A percentile compares a stretch with the other conserved stretches of the same genome.
These are phyloP conservation scores for Lepiota subincarnata DNA, from an alignment of 768 basidiomycete genomes.

Conservation along the genomic window DNA sequence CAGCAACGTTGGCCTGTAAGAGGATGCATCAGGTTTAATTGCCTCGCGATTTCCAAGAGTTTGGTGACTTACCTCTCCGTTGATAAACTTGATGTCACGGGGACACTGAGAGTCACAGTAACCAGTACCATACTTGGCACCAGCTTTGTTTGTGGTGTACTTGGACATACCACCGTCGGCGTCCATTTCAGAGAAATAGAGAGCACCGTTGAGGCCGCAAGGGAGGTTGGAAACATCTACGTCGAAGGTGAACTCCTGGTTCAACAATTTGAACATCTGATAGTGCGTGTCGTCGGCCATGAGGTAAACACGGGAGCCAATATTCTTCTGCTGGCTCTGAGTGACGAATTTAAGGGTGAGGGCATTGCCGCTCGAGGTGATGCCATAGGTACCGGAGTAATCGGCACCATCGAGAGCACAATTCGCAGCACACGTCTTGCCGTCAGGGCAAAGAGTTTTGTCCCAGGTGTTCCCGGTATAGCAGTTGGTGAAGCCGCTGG, in stretches of 20 bases:
- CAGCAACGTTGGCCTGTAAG: conserved; percentile 41
- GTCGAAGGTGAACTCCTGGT: conserved; percentile 61
- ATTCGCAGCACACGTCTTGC: conserved; percentile 40
- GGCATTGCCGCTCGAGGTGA: conserved; percentile 41
- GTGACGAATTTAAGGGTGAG: conserved; percentile 50
- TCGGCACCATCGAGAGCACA: conserved; percentile 44
- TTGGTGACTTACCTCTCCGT: conserved; percentile 38
- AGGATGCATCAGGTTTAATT: not conserved
- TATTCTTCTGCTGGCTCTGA: conserved; percentile 29
- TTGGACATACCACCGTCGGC: conserved; percentile 47
- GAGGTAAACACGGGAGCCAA: conserved; percentile 47
- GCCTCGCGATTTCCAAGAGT: not conserved
- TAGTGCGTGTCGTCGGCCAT: conserved; percentile 43
- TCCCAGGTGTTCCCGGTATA: conserved; percentile 59
- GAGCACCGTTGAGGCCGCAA: conserved; percentile 57
- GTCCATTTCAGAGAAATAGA: conserved; percentile 57
- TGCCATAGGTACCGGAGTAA: conserved; percentile 49
- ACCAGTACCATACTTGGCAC: conserved; percentile 39
- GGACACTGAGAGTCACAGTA: conserved; percentile 49
- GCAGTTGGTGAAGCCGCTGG: conserved; percentile 36
- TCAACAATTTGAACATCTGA: conserved; percentile 40
- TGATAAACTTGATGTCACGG: conserved; percentile 56
- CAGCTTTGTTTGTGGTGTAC: conserved; percentile 52
- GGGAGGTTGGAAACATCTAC: conserved; percentile 55
- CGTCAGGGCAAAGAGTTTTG: conserved; percentile 45